Percentiles rank a stretch among this genome's conserved stretches.
Conservation (phyloP, 176 grass and related monocot genomes). For the Zizania latifolia region DNA sequence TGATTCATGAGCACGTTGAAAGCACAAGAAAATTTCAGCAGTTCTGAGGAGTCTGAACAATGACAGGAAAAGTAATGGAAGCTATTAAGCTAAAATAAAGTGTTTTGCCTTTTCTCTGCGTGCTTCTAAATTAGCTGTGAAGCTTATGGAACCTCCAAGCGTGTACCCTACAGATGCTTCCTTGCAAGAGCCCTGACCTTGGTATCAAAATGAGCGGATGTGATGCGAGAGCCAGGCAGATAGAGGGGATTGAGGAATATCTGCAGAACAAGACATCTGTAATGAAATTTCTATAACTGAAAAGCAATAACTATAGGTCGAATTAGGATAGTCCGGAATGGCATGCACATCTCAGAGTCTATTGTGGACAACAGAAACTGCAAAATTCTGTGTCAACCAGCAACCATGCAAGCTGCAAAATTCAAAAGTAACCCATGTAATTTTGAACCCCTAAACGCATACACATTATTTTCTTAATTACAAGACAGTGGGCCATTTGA, state of each 20-base stretch:
- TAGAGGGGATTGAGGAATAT: conserved; percentile 82
- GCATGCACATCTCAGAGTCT: neutral
- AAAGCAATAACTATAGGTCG: neutral
- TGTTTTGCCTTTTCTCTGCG: neutral
- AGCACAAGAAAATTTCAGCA: neutral
- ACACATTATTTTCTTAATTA: neutral
- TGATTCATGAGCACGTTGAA: neutral
- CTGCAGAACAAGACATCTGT: conserved; percentile 28
- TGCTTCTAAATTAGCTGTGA: neutral
- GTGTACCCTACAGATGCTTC: conserved; percentile 53
- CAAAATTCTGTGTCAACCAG: neutral
- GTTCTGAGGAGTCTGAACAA: neutral
- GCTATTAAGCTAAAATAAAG: neutral
- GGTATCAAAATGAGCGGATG: conserved; percentile 86
- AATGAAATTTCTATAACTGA: neutral
- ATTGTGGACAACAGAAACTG: neutral
- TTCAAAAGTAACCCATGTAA: neutral
- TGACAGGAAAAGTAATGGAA: neutral
- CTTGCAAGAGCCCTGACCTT: conserved; percentile 84
- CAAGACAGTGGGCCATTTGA: neutral
- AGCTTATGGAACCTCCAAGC: neutral
- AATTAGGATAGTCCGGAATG: conserved; percentile 12
- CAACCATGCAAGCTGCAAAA: neutral
- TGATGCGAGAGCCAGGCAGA: conserved; percentile 73
- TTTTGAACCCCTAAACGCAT: conserved; percentile 23